Percentiles rank a stretch among this genome's conserved stretches.
Evolutionary conservation across 768 basidiomycete species (phyloP).

Genomic region (Paxillus involutus): DNA sequence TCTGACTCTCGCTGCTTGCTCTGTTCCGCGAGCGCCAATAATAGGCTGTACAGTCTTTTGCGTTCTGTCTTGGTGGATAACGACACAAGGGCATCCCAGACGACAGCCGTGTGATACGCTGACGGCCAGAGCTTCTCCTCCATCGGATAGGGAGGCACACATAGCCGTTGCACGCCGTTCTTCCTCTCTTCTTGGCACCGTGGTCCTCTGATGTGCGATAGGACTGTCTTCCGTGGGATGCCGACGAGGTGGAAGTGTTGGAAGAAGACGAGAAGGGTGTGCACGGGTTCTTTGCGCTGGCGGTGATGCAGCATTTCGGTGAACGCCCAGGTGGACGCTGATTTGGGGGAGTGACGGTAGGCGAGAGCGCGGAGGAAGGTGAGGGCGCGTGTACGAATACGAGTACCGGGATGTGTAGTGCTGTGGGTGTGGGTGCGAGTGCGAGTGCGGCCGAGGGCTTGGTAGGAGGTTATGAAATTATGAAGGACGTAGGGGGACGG

Average conservation of each 20-base stretch:
- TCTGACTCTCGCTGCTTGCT: slow-evolving; percentile 1
- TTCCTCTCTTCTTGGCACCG: slow-evolving; percentile 6
- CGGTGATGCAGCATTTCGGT: slow-evolving; percentile 31
- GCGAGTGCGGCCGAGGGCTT: slow-evolving; percentile 18
- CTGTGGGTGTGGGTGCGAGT: slow-evolving; percentile 1
- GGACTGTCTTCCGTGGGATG: slow-evolving; percentile 41
- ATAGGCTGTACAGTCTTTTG: slow-evolving; percentile 42
- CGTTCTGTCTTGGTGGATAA: slow-evolving; percentile 21
- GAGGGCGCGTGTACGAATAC: slow-evolving; percentile 1
- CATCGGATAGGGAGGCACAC: not conserved
- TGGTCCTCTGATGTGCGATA: slow-evolving; percentile 12
- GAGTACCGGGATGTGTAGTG: too few species aligned
- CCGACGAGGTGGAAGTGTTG: slow-evolving; percentile 53
- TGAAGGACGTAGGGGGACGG: slow-evolving; percentile 18
- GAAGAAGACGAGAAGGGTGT: slow-evolving; percentile 42
- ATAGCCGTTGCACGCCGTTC: not conserved
- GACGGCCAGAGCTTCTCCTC: slow-evolving; percentile 33
- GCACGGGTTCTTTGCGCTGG: slow-evolving; percentile 11
- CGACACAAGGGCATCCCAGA: slow-evolving; percentile 32
- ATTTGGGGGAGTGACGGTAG: slow-evolving; percentile 22
- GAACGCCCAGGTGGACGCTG: slow-evolving; percentile 25
- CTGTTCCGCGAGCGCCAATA: slow-evolving; percentile 30
- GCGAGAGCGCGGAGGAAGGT: slow-evolving; percentile 19
- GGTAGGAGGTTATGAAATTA: slow-evolving; percentile 22
- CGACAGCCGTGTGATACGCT: slow-evolving; percentile 32